These are phyloP conservation scores for Rhynchospora breviuscula DNA, from an alignment of 176 grass and related monocot species.

Conservation along the genomic window DNA sequence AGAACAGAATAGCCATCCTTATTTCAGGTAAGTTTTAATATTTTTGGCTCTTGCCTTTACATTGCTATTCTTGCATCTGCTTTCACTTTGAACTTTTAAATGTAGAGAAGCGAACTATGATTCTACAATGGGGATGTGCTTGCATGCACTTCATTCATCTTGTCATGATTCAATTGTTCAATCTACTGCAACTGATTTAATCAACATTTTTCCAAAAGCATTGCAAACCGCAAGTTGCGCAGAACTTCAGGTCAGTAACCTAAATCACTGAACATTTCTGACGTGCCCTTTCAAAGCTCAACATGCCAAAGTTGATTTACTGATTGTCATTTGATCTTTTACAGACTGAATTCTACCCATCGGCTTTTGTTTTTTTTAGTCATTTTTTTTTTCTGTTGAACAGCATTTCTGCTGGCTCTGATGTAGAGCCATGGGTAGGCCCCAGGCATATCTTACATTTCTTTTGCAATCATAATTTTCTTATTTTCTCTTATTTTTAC, in stretches of 20 bases:
- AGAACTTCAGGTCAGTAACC: slow-evolving; percentile 77
- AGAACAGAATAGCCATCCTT: slow-evolving; percentile 31
- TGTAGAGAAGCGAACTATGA: slow-evolving; percentile 73
- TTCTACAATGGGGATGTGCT: slow-evolving; percentile 70
- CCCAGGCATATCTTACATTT: neutral
- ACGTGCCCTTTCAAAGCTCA: neutral
- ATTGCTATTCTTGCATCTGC: neutral
- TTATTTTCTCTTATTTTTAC: neutral
- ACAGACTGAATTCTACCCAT: neutral
- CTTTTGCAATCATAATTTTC: neutral
- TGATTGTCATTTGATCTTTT: neutral
- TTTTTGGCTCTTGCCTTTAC: neutral
- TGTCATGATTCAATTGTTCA: slow-evolving; percentile 67
- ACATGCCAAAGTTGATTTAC: neutral
- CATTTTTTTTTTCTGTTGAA: neutral
- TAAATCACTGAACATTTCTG: slow-evolving; percentile 3
- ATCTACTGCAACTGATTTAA: slow-evolving; percentile 68
- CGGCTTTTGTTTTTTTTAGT: neutral
- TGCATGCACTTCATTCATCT: slow-evolving; percentile 72
- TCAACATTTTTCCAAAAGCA: slow-evolving; percentile 55
- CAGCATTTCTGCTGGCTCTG: neutral
- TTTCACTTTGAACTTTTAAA: slow-evolving; percentile 5
- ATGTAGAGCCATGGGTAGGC: neutral
- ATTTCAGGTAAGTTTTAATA: slow-evolving; percentile 45
- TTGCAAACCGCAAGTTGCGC: slow-evolving; percentile 45